Percentiles rank a stretch among this genome's conserved stretches.
Conservation (phyloP, 139 green algal genomes). For the Micractinium conductrix region DNA sequence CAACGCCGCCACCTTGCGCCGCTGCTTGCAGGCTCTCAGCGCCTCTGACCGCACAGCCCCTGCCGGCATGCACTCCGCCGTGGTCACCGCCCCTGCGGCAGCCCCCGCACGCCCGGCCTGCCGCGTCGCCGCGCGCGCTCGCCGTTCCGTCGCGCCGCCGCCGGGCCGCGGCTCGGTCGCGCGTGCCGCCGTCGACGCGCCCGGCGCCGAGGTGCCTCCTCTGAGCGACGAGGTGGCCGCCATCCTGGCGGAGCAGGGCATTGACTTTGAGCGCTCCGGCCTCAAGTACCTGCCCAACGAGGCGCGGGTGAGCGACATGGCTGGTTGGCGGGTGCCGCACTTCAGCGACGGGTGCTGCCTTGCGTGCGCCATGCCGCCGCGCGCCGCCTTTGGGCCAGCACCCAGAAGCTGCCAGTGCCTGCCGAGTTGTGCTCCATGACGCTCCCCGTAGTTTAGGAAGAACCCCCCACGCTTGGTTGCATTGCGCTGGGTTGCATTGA, state of each 20-base stretch:
- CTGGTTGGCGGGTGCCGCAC: background rate
- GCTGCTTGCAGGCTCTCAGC: background rate
- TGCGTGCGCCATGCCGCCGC: too few species aligned
- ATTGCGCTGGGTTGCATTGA: too few species aligned
- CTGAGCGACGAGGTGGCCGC: slow-evolving; percentile 40
- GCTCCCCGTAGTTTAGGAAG: too few species aligned
- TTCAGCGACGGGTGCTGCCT: background rate
- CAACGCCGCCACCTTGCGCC: background rate
- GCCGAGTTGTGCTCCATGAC: too few species aligned
- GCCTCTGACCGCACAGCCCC: background rate
- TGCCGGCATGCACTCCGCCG: slow-evolving; percentile 5
- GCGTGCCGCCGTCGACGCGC: background rate
- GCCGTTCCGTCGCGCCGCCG: background rate
- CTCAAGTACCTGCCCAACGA: slow-evolving; percentile 72
- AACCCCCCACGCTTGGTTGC: too few species aligned
- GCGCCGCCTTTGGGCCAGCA: too few species aligned
- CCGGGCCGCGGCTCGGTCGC: too few species aligned
- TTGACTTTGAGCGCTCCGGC: slow-evolving; percentile 55
- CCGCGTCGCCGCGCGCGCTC: background rate
- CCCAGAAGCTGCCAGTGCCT: too few species aligned
- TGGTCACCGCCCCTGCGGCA: background rate
- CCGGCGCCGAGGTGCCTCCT: background rate
- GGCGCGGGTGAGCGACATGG: slow-evolving; percentile 44
- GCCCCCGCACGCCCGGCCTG: background rate
- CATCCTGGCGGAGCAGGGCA: slow-evolving; percentile 37